A percentile compares a stretch with the other conserved stretches of the same genome.
phyloP scores from a whole-genome alignment of 768 basidiomycete species.

The Russula foetens region DNA sequence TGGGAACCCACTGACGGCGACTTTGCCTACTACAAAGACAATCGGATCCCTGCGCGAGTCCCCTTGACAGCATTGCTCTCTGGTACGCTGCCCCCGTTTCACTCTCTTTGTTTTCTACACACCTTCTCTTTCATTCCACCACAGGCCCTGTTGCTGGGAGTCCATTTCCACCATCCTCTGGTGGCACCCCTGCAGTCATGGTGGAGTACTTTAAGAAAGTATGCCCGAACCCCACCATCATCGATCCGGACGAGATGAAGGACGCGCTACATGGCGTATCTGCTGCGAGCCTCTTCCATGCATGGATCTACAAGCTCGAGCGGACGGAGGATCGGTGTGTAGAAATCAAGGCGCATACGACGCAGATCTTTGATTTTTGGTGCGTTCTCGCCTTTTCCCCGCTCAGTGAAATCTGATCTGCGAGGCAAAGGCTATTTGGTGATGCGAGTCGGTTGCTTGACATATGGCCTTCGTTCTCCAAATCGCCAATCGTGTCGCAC shows the following conservation, averaged over 20 bases:
- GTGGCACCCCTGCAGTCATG: slow-evolving; percentile 30
- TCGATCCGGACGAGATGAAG: slow-evolving; percentile 27
- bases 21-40: slow-evolving; percentile 37
- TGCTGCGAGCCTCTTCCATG: slow-evolving; percentile 28
- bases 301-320: slow-evolving; percentile 32
- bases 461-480: slow-evolving; percentile 28
- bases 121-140: background rate
- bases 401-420: background rate
- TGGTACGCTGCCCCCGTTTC: slow-evolving; percentile 27
- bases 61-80: slow-evolving; percentile 46
- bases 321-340: slow-evolving; percentile 34
- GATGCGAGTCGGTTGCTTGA: slow-evolving; percentile 27
- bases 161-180: slow-evolving; percentile 28
- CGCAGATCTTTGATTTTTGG: slow-evolving; percentile 32
- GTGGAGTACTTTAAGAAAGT: slow-evolving; percentile 33
- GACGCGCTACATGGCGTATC: slow-evolving; percentile 24
- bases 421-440: slow-evolving; percentile 29
- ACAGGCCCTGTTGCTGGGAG: slow-evolving; percentile 37
- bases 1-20: slow-evolving; percentile 39
- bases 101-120: background rate
- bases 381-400: slow-evolving; percentile 20
- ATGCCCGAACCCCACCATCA: slow-evolving; percentile 31
- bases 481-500: slow-evolving; percentile 29
- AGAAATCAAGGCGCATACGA: slow-evolving; percentile 29
- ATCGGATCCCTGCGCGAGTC: slow-evolving; percentile 42